phyloP scores from a whole-genome alignment of 2,329 filamentous ascomycete genomes.

The Cadophora sp. region DNA sequence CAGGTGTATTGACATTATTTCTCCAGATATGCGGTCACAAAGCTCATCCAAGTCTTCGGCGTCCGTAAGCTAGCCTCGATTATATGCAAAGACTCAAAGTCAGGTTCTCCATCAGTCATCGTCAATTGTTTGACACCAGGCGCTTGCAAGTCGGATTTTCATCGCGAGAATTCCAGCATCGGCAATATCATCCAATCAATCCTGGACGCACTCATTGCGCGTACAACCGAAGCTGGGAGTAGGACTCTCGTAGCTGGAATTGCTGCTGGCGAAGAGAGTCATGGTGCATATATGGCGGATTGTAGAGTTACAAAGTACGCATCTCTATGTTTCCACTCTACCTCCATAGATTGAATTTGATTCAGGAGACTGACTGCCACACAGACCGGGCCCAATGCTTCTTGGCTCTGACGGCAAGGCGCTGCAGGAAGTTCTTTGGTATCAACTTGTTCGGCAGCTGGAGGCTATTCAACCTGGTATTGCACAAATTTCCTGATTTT shows the following conservation, averaged over 20 bases:
- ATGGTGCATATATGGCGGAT: constrained; percentile 39
- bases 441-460: constrained; percentile 49
- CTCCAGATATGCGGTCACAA: constrained; percentile 51
- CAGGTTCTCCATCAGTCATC: constrained; percentile 17
- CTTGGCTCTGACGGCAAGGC: constrained; percentile 45
- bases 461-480: constrained; percentile 51
- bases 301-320: constrained; percentile 24
- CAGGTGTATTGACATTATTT: not conserved
- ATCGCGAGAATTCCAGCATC: constrained; percentile 45
- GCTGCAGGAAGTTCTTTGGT: constrained; percentile 48
- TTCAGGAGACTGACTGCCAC: not conserved
- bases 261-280: constrained; percentile 43
- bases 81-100: not conserved
- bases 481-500: not conserved
- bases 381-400: constrained; percentile 40
- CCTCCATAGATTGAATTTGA: not conserved
- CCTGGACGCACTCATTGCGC: constrained; percentile 47
- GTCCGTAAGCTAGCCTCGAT: constrained; percentile 47
- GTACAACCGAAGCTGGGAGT: constrained; percentile 55
- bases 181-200: constrained; percentile 29
- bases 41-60: constrained; percentile 55
- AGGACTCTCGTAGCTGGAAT: constrained; percentile 50
- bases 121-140: constrained; percentile 31
- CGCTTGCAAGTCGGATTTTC: constrained; percentile 56
- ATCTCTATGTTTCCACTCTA: not conserved